These are phyloP conservation scores for Haplographium delicatum DNA, from an alignment of 495 filamentous ascomycete genomes.

Conservation along the genomic window DNA sequence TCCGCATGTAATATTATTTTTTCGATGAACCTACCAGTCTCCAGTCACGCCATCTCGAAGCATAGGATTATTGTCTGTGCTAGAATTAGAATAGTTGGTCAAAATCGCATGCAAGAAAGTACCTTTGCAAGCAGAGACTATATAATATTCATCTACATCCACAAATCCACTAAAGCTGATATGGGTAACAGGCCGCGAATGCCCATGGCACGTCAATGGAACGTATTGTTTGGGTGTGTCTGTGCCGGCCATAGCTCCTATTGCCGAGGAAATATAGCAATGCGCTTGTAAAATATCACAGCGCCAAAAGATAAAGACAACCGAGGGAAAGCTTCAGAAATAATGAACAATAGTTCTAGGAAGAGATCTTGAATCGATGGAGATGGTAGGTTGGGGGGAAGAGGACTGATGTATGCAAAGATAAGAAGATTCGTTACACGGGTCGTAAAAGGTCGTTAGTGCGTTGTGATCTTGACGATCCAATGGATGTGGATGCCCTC, in stretches of 20 bases:
- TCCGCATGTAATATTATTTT: neutral
- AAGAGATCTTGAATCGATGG: too few species aligned
- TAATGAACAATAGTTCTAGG: too few species aligned
- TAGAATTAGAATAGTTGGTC: neutral
- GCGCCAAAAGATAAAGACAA: too few species aligned
- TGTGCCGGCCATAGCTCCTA: slow-evolving; percentile 36
- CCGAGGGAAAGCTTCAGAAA: too few species aligned
- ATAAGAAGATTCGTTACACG: slow-evolving; percentile 29
- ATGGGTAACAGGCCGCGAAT: slow-evolving; percentile 93
- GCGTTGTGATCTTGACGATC: slow-evolving; percentile 2
- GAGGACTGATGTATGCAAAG: slow-evolving; percentile 6
- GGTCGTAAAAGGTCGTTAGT: slow-evolving; percentile 26
- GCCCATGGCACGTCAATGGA: slow-evolving; percentile 93
- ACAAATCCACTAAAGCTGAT: slow-evolving; percentile 84
- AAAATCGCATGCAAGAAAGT: slow-evolving; percentile 19
- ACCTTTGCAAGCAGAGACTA: slow-evolving; percentile 99
- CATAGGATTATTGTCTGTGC: slow-evolving; percentile 87
- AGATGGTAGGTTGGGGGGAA: neutral
- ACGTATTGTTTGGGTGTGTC: slow-evolving; percentile 55
- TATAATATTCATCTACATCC: slow-evolving; percentile 73
- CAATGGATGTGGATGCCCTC: slow-evolving; percentile 3
- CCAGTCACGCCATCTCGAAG: slow-evolving; percentile 94
- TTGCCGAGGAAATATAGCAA: neutral
- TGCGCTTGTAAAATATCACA: too few species aligned
- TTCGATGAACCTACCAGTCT: slow-evolving; percentile 62